Conservation (phyloP, 768 basidiomycete genomes). For the Russula vinacea region DNA sequence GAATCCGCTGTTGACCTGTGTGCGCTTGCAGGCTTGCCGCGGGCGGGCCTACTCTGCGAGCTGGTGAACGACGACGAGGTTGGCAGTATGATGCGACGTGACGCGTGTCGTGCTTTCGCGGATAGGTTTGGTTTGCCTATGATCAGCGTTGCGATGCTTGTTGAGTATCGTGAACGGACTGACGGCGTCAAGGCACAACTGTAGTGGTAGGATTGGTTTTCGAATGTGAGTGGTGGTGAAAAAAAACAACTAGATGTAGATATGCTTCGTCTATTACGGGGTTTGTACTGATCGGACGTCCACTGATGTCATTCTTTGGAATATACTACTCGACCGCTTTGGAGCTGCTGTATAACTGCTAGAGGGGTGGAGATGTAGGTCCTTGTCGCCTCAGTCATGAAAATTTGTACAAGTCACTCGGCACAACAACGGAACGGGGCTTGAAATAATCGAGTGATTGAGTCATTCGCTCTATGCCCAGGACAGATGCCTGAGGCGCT, state of each 20-base stretch:
- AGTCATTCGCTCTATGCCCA: no score
- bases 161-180: slow-evolving; percentile 39
- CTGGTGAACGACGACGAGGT: slow-evolving; percentile 86
- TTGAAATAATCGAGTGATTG: no score
- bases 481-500: no score
- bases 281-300: background rate
- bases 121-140: slow-evolving; percentile 87
- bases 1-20: slow-evolving; percentile 90
- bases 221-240: background rate
- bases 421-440: no score
- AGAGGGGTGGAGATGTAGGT: background rate
- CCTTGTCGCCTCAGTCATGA: no score
- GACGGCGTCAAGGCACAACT: slow-evolving; percentile 14
- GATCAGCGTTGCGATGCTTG: slow-evolving; percentile 89
- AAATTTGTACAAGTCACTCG: no score
- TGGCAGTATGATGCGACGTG: slow-evolving; percentile 92
- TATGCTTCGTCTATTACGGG: background rate
- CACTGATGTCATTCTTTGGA: background rate
- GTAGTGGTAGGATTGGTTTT: background rate
- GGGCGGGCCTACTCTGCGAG: slow-evolving; percentile 88
- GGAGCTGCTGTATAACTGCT: no score
- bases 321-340: background rate
- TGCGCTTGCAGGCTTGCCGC: slow-evolving; percentile 59
- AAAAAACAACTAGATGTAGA: background rate
- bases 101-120: slow-evolving; percentile 91